Evolutionary conservation across 2,329 filamentous ascomycete genomes (phyloP).

Genomic region (Colletotrichum aenigma): DNA sequence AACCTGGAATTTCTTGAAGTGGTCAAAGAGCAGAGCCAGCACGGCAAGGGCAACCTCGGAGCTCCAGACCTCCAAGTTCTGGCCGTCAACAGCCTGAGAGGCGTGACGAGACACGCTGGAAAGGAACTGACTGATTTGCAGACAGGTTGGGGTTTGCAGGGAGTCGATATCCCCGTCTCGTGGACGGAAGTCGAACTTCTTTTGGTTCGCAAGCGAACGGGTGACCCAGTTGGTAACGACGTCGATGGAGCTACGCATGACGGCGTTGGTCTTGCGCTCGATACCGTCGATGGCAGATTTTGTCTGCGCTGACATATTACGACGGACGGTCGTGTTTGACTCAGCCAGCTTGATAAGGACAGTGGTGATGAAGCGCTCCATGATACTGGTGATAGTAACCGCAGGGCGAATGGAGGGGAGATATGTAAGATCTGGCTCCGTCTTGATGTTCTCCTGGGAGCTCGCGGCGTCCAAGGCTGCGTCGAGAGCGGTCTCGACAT

Average conservation of each 20-base stretch:
- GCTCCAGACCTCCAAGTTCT: slow-evolving; percentile 82
- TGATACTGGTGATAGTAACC: slow-evolving; percentile 88
- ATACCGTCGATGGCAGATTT: slow-evolving; percentile 75
- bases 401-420: slow-evolving; percentile 79
- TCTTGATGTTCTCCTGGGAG: slow-evolving; percentile 78
- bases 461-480: slow-evolving; percentile 76
- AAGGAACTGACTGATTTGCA: slow-evolving; percentile 81
- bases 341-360: slow-evolving; percentile 90
- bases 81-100: slow-evolving; percentile 75
- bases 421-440: slow-evolving; percentile 87
- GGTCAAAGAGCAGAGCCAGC: slow-evolving; percentile 80
- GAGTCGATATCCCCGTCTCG: slow-evolving; percentile 80
- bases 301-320: slow-evolving; percentile 86
- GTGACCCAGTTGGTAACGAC: slow-evolving; percentile 78
- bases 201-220: slow-evolving; percentile 76
- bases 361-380: slow-evolving; percentile 89
- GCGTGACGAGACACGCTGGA: slow-evolving; percentile 67
- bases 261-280: slow-evolving; percentile 78
- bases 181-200: slow-evolving; percentile 90
- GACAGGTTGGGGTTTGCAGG: slow-evolving; percentile 86
- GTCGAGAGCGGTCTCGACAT: slow-evolving; percentile 70
- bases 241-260: slow-evolving; percentile 62
- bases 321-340: slow-evolving; percentile 86
- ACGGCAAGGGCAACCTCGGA: slow-evolving; percentile 84
- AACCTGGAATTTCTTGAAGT: slow-evolving; percentile 93